Evolutionary conservation across 2,329 filamentous ascomycete species (phyloP).

Genomic region (Sporothrix globosa): DNA sequence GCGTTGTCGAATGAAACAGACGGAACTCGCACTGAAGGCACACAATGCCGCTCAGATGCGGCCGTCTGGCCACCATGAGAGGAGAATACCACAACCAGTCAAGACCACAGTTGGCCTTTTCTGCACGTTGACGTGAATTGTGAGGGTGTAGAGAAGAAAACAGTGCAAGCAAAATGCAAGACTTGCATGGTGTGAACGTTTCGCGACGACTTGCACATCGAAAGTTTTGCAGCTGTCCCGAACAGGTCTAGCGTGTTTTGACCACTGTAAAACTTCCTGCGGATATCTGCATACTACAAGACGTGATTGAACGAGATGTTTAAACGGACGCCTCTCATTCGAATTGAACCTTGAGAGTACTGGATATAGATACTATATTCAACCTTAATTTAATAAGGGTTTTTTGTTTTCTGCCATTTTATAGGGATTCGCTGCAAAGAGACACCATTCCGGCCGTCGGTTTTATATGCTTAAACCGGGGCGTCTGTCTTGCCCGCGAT

Average conservation of each 20-base stretch:
- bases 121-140: not conserved
- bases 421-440: not conserved
- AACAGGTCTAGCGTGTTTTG: constrained; percentile 18
- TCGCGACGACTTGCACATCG: constrained; percentile 17
- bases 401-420: not conserved
- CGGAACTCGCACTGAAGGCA: constrained; percentile 33
- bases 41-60: constrained; percentile 30
- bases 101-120: constrained; percentile 5
- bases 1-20: constrained; percentile 10
- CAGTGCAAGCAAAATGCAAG: not conserved
- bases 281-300: not conserved
- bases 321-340: not conserved
- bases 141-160: not conserved
- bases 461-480: constrained; percentile 18
- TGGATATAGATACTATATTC: too few species aligned
- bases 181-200: not conserved
- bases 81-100: not conserved
- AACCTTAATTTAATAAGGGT: too few species aligned
- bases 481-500: not conserved
- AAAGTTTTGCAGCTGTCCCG: constrained; percentile 29
- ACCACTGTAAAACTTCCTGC: not conserved
- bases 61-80: constrained; percentile 22
- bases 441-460: not conserved
- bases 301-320: not conserved
- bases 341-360: not conserved